Evolutionary conservation across 331 rosid species (phyloP), one percentile per base, ranked within the genome.

Genomic region (Prunus yedoensis): DNA sequence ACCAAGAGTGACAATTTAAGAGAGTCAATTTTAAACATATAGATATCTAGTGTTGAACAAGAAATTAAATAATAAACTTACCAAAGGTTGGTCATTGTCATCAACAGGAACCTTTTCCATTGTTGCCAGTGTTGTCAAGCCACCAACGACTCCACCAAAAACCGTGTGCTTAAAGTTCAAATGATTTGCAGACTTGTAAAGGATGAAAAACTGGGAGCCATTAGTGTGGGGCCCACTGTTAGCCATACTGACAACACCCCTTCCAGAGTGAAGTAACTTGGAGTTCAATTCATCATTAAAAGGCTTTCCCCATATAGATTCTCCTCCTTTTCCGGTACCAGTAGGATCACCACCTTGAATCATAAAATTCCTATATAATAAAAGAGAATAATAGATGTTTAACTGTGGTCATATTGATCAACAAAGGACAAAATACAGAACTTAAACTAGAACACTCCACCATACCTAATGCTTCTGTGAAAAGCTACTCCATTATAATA

Each of bases 311-410:
- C 99, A 95, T 77, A 95, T 90, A 11, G 99, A 95, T 88, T 95
- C 97, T 23, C 97, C 99, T 5, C 99, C 99, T 80, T 50, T 89
- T 72, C 97, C 97, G 59, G 94, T 92, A 68, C 97, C 97, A 77
- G 97, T 92, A 74, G 97, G 99, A 89, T 95, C 97, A 43, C 99
- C 99, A 12, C 97, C 99, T 87, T 92, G 97, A 71, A 95, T 88
- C 99, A 95, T 95, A 81, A 95, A 92, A 83, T 95, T 95, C 88
- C 99, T 94, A 78, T 73, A 81, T 67, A 74, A 73, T 78, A 61
- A 21, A 32, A 38, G 80, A 14, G 30, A n/a, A 32, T 27, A 47
- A 23, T 68, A 70, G 59, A 63, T 80, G 23, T 47, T 21, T 28
- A 75, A 70, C 38, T 68, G 65, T 20, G 49, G 66, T 70, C 76